These are phyloP conservation scores for Trichosanthes cucumerina DNA, from an alignment of 306 rosid species.

Conservation along the genomic window DNA sequence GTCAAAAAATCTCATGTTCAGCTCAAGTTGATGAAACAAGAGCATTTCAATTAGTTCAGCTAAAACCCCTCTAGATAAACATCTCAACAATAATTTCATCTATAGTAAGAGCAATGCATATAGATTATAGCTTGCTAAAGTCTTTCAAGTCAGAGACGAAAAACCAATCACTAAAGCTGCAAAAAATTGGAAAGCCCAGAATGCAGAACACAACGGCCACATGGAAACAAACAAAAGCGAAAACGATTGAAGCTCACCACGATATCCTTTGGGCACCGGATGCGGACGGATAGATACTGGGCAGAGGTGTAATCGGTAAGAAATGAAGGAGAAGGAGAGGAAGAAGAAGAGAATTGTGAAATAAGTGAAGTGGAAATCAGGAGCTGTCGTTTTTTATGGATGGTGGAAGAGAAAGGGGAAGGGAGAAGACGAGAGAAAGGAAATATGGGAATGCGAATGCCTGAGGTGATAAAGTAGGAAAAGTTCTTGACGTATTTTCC, in stretches of 20 bases:
- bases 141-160: not conserved
- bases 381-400: conserved; percentile 11
- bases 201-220: not conserved
- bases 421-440: conserved; percentile 7
- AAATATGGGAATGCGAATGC: conserved; percentile 16
- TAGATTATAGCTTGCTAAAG: not conserved
- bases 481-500: conserved; percentile 32
- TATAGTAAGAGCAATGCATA: not conserved
- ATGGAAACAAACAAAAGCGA: not conserved
- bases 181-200: not conserved
- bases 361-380: conserved; percentile 15
- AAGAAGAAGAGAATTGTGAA: conserved; percentile 19
- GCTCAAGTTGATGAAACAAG: not conserved
- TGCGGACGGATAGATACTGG: conserved; percentile 44
- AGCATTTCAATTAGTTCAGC: not conserved
- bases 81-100: not conserved
- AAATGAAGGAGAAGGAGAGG: conserved; percentile 14
- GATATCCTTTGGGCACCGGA: conserved; percentile 50
- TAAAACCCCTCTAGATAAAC: not conserved
- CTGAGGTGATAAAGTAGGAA: conserved; percentile 19
- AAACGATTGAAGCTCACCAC: conserved; percentile 35
- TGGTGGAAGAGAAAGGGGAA: conserved; percentile 16
- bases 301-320: conserved; percentile 18
- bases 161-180: not conserved
- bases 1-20: not conserved